Evolutionary conservation across 441 rosid genomes (phyloP).

Genomic region (Breynia disticha): DNA sequence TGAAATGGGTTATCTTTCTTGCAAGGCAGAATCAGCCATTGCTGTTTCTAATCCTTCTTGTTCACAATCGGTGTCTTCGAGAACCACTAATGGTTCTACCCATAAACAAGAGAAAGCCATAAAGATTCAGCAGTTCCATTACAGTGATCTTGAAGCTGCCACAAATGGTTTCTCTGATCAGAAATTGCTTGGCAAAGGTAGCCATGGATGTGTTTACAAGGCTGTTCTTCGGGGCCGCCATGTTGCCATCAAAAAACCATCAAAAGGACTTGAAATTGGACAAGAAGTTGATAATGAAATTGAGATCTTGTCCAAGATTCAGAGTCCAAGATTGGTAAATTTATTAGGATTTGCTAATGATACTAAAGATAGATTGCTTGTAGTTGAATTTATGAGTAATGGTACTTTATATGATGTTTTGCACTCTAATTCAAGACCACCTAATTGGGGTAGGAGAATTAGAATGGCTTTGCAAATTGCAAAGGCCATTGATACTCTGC

Average conservation of each 20-base stretch:
- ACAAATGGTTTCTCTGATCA: constrained; percentile 77
- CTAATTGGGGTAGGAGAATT: constrained; percentile 77
- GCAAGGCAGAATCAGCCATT: constrained; percentile 74
- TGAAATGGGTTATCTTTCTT: constrained; percentile 52
- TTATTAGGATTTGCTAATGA: constrained; percentile 66
- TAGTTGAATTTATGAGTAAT: constrained; percentile 85
- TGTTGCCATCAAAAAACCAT: constrained; percentile 75
- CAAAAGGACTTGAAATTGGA: constrained; percentile 50
- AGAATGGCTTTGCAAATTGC: constrained; percentile 77
- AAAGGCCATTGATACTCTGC: constrained; percentile 64
- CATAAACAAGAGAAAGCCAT: constrained; percentile 39
- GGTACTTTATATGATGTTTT: constrained; percentile 88
- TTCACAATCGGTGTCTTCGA: constrained; percentile 8
- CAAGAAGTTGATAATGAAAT: constrained; percentile 83
- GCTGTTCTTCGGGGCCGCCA: constrained; percentile 72
- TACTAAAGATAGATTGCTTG: constrained; percentile 64
- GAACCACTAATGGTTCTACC: too few species aligned
- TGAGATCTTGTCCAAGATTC: constrained; percentile 81
- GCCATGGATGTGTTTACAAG: constrained; percentile 92
- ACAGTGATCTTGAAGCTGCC: constrained; percentile 87
- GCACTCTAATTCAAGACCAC: constrained; percentile 50
- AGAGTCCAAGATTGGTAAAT: constrained; percentile 85
- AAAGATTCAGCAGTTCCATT: constrained; percentile 67
- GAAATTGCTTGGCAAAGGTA: constrained; percentile 81
- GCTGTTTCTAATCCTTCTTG: constrained; percentile 21